Conservation (phyloP, 495 filamentous ascomycete genomes). For the Neurospora discreta region DNA sequence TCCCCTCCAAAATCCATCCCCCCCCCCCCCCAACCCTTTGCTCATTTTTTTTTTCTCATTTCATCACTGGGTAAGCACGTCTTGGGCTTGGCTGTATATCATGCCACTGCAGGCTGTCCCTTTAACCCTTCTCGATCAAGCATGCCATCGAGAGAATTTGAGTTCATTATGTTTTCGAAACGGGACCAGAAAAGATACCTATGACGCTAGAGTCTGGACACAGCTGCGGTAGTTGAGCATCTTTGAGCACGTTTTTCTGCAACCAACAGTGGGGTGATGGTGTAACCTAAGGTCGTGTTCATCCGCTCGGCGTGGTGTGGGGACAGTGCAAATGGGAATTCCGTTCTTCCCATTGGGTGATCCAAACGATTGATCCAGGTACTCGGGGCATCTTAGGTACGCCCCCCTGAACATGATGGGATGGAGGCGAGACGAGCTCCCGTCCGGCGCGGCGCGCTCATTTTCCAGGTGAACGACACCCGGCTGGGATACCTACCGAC, state of each 20-base stretch:
- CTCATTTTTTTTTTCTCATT: neutral
- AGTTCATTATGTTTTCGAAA: neutral
- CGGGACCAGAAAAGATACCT: too few relatives aligned
- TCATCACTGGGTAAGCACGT: neutral
- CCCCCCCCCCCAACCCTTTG: neutral
- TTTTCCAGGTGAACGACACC: neutral
- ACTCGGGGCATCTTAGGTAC: neutral
- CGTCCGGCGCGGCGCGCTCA: neutral
- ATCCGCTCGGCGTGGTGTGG: neutral
- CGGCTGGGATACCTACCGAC: neutral
- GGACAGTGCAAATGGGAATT: neutral
- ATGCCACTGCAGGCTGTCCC: neutral
- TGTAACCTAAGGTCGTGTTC: neutral
- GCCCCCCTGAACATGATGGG: neutral
- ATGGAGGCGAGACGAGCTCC: neutral
- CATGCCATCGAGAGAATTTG: neutral
- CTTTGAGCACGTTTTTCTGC: conserved; percentile 18
- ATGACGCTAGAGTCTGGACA: neutral
- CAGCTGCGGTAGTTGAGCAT: neutral
- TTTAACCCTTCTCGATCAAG: neutral
- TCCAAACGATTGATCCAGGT: neutral
- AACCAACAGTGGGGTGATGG: neutral
- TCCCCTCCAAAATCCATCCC: neutral
- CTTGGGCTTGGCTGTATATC: neutral
- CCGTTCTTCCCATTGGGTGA: neutral